Conservation (phyloP, 1,139 yeast genomes). For the Barnettozyma hawaiiensis region DNA sequence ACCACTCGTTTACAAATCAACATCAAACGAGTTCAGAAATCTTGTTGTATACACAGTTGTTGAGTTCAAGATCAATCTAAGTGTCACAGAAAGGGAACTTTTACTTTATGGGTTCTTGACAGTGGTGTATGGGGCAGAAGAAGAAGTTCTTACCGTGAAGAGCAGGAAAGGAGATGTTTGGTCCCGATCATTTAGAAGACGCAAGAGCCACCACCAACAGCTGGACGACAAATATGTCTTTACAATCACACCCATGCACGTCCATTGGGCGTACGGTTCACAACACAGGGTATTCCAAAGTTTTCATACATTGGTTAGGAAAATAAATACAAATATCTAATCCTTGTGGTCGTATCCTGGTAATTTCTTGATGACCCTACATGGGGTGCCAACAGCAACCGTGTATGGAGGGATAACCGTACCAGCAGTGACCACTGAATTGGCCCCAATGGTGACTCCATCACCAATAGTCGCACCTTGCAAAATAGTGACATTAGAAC, state of each 20-base stretch:
- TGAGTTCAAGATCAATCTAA: constrained; percentile 14
- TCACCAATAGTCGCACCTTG: constrained; percentile 67
- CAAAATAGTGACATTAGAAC: constrained; percentile 45
- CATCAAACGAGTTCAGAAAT: constrained; percentile 6
- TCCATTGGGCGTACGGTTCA: constrained; percentile 20
- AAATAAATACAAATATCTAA: background rate
- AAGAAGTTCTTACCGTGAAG: constrained; percentile 4
- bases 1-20: constrained; percentile 10
- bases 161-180: constrained; percentile 28
- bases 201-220: constrained; percentile 6
- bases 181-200: constrained; percentile 31
- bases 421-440: constrained; percentile 52
- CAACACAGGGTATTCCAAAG: constrained; percentile 18
- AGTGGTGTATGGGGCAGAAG: background rate
- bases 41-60: constrained; percentile 13
- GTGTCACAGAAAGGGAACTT: constrained; percentile 1
- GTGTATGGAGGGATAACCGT: constrained; percentile 40
- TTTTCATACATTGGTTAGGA: constrained; percentile 16
- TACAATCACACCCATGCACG: constrained; percentile 6
- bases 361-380: constrained; percentile 36
- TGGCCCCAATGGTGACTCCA: constrained; percentile 59
- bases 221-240: constrained; percentile 12
- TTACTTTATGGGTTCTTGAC: background rate
- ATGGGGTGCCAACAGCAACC: constrained; percentile 59
- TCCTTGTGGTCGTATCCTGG: constrained; percentile 9